Evolutionary conservation across 345 rosid species (phyloP), one percentile per base, ranked within the genome.

Genomic region (Pseudoturritis turrita): DNA sequence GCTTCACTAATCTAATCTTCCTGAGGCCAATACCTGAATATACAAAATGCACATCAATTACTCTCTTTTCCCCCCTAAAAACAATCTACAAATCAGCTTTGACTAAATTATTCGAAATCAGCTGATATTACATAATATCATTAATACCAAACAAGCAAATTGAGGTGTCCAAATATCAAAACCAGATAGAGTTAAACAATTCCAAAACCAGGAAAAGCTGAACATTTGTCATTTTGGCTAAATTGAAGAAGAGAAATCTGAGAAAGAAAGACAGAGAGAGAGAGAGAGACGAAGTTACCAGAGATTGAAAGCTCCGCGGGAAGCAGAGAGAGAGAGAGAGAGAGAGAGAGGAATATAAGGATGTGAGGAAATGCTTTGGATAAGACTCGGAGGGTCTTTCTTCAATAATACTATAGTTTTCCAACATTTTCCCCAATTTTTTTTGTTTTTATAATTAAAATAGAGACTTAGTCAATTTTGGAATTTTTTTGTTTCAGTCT

Each of bases 1-100:
- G 51, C 12, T 55, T 69, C 62, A 60, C 62, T 40, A 36, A n/a
- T 55, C 74, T 62, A 52, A 35, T 70, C 69, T 73, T 66, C 79
- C 68, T 67, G 67, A 54, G 56, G 10, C 75, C 75, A 75, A 78
- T 67, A 54, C 46, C 63, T 72, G 49, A 22, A 33, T 7, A 31
- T 23, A 11, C 7, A 45, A 15, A 72, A 29, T 19, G 21, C 64
- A 65, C 47, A 64, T 53, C 45, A 62, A 15, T 28, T 3, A 23
- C 53, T 10, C 41, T 37, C n/a, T 15, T 0, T 1, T 2, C 6
- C 10, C 0, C 13, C 1, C 10, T 31, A 68, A 3, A 45, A 9
- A 57, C 13, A 18, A 39, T 18, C 53, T 12, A 54, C 73, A 40
- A 5, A 55, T 54, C 41, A n/a, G 14, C 18, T 22, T 46, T 47